Evolutionary conservation across 495 filamentous ascomycete genomes (phyloP), one percentile per base, ranked within the genome.

Genomic region (Xylaria curta): DNA sequence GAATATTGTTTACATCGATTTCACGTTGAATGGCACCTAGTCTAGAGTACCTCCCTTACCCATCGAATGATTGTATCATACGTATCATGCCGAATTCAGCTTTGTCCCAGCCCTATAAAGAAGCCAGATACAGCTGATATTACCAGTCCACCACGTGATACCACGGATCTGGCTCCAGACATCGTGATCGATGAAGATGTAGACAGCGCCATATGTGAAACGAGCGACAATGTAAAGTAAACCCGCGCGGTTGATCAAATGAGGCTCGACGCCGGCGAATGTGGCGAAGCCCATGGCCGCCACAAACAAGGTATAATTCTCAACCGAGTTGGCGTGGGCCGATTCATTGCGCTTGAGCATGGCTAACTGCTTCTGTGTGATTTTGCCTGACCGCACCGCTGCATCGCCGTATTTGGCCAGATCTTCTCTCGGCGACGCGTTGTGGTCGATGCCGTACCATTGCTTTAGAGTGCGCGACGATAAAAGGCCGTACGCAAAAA

Each of bases 341-440:
- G 81, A 76, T 72, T 87, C 85, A 73, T 78, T 75, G 1, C 86
- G 82, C 76, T 83, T 83, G 24, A 89, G 71, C 75, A 79, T 83
- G 42, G 84, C 76, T 49, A 88, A 78, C 56, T 80, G 78, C 19
- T 70, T 64, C 47, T 82, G 81, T 10, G 77, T 84, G 38, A 89
- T 79, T 74, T 87, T 87, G 51, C 86, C 87, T 31, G 79, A 75
- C 46, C 82, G 74, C 19, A 89, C 85, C 0, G 85, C 85, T 0
- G 76, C 80, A 24, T 82, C 77, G 58, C 86, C 86, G 69, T 83
- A 82, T 26, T 82, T 85, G 58, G 70, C 69, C 4, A 89, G 79
- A 46, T 87, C 82, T 58, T 86, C 78, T 3, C 83, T 78, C 0
- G 87, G 85, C 1, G 79, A 75, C 33, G 74, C 76, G 72, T 87